These are phyloP conservation scores for Oldenlandia corymbosa DNA, from an alignment of 257 asterid genomes.

Conservation along the genomic window DNA sequence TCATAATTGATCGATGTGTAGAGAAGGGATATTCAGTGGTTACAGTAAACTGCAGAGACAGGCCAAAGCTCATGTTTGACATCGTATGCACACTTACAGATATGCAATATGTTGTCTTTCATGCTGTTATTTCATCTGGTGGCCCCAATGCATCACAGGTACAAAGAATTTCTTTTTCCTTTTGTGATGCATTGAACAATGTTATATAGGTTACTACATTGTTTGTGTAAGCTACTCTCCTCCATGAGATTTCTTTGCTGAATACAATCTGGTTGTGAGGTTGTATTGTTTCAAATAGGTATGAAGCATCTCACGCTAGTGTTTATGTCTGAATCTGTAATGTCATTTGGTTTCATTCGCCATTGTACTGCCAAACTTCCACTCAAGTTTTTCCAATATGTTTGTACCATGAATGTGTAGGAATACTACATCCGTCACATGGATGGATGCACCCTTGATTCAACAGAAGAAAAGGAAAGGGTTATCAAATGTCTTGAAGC, in stretches of 20 bases:
- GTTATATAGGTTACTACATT: neutral
- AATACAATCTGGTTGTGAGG: neutral
- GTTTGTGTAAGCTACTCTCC: neutral
- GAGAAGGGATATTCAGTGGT: conserved; percentile 93
- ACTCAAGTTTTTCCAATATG: neutral
- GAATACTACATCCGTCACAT: conserved; percentile 82
- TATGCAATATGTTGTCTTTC: conserved; percentile 86
- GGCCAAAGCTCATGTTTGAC: conserved; percentile 93
- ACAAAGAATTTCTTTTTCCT: neutral
- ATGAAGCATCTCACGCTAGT: too few species aligned
- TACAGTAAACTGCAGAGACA: conserved; percentile 78
- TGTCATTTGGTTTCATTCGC: neutral
- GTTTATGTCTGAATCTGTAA: neutral
- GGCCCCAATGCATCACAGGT: conserved; percentile 94
- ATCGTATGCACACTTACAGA: conserved; percentile 97
- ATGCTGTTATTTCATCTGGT: conserved; percentile 77
- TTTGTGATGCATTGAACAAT: neutral
- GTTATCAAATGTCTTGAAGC: conserved; percentile 94
- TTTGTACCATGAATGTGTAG: conserved; percentile 23
- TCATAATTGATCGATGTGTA: conserved; percentile 63
- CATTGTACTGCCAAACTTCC: neutral
- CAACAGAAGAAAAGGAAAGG: conserved; percentile 66
- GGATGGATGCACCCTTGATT: conserved; percentile 73
- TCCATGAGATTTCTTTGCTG: neutral
- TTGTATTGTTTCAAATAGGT: too few species aligned